phyloP scores from a whole-genome alignment of 2,329 filamentous ascomycete genomes.

The Calonectria honghensis region DNA sequence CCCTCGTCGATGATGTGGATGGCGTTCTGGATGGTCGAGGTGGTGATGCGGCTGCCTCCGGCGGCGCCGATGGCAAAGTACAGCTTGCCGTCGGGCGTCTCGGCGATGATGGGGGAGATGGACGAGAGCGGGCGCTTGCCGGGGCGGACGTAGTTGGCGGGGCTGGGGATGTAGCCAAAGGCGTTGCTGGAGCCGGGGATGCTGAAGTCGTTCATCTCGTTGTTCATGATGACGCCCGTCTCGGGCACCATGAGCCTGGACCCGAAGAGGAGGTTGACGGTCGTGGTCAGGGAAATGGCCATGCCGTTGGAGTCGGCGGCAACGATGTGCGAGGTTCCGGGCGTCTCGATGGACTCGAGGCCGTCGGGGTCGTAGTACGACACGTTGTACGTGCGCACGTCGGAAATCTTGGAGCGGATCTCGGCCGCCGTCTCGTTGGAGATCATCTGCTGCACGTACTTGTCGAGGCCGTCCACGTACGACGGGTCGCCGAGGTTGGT shows the following conservation, averaged over 20 bases:
- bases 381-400: conserved; percentile 61
- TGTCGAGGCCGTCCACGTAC: conserved; percentile 77
- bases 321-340: conserved; percentile 81
- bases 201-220: conserved; percentile 83
- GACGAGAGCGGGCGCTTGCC: conserved; percentile 87
- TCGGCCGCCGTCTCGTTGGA: conserved; percentile 76
- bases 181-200: conserved; percentile 82
- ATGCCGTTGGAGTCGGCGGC: conserved; percentile 82
- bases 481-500: conserved; percentile 84
- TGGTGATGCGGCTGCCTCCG: conserved; percentile 90
- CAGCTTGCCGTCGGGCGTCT: conserved; percentile 79
- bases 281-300: conserved; percentile 86
- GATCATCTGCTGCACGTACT: conserved; percentile 79
- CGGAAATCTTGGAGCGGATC: conserved; percentile 67
- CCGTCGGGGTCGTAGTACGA: conserved; percentile 67
- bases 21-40: conserved; percentile 85
- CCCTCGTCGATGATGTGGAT: conserved; percentile 83
- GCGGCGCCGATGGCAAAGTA: conserved; percentile 86
- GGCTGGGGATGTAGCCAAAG: conserved; percentile 85
- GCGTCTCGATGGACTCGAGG: conserved; percentile 73
- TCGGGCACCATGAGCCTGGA: conserved; percentile 85
- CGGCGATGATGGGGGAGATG: conserved; percentile 86
- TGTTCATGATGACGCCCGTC: conserved; percentile 84
- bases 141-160: conserved; percentile 84
- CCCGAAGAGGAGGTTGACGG: conserved; percentile 88